Base-by-base conservation (phyloP, 805 yeast species). In the Kazachstania viticola region DNA sequence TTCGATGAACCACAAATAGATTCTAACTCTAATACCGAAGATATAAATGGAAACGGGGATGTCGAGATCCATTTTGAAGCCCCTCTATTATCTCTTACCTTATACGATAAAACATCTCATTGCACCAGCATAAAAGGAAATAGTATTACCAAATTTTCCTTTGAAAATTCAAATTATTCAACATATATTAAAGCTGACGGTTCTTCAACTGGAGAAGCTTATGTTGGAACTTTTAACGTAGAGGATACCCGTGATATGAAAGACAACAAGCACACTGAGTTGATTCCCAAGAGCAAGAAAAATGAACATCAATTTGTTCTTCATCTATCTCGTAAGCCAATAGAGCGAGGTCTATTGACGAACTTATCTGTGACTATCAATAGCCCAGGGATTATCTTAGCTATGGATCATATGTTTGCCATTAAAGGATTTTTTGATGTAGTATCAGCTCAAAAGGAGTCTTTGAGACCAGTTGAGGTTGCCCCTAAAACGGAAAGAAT, bases 341-440 rank as follows among this genome's bases (percentile, higher is more conserved):
- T 53, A 3, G 56, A 49, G 2, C 41, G 45, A 0, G 52, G 56
- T n/a, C 64, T 66, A 32, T 56, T 65, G 23, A 62, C 71, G 4
- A 67, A 71, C 14, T 49, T 70, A 3, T 66, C 75, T 46, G 48
- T 79, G 4, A 73, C 84, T 0, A 67, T 88, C 9, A 94, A 83
- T 37, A 79, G 78, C 39, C 96, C 96, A 0, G 71, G 70, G 35
- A 68, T 79, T 9, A 75, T 91, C 30, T 52, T 91, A 18, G 95
- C 96, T 0, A 60, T 91, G 42, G 97, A 87, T 49, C 87, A 83
- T 53, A 48, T 88, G 22, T 71, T 87, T 54, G 82, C 91, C 2
- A 47, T 91, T 42, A 80, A 80, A 31, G 38, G 49, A 14, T 32
- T 39, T n/a, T 23, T 29, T 14, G 43, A 39, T 28, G 16, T 34